Percentiles rank a stretch among this genome's conserved stretches.
These are phyloP conservation scores for Sporothrix sp. DNA, from an alignment of 2,329 filamentous ascomycete genomes.

Conservation along the genomic window DNA sequence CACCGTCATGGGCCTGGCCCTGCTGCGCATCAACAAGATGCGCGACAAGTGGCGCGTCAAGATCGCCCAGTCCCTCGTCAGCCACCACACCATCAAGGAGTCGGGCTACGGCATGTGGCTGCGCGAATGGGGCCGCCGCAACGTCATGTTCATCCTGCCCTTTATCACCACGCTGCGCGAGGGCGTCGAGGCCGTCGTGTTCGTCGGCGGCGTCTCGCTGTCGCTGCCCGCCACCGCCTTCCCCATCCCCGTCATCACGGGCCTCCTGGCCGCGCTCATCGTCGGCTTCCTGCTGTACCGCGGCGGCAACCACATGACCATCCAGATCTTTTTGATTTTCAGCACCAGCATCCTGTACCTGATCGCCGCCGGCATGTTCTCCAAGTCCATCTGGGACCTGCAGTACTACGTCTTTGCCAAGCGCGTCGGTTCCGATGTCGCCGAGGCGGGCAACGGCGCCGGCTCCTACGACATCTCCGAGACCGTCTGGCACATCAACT, in stretches of 20 bases:
- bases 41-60: conserved; percentile 83
- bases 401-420: conserved; percentile 44
- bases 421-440: conserved; percentile 45
- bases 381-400: conserved; percentile 61
- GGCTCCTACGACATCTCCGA: conserved; percentile 69
- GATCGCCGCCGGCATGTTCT: conserved; percentile 71
- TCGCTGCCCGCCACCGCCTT: conserved; percentile 65
- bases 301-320: conserved; percentile 17
- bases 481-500: conserved; percentile 79
- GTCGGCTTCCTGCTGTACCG: conserved; percentile 66
- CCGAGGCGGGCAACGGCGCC: conserved; percentile 44
- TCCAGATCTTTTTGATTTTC: conserved; percentile 53
- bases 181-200: conserved; percentile 77
- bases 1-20: conserved; percentile 66
- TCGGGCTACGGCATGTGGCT: conserved; percentile 30
- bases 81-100: conserved; percentile 27
- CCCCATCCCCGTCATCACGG: conserved; percentile 65
- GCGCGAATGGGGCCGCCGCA: conserved; percentile 53
- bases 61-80: conserved; percentile 59
- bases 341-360: conserved; percentile 75
- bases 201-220: conserved; percentile 75
- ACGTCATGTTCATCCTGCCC: conserved; percentile 76
- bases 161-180: conserved; percentile 84
- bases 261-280: conserved; percentile 54
- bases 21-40: conserved; percentile 73